Conservation (phyloP, 495 filamentous ascomycete species). For the Xylaria flabelliformis region DNA sequence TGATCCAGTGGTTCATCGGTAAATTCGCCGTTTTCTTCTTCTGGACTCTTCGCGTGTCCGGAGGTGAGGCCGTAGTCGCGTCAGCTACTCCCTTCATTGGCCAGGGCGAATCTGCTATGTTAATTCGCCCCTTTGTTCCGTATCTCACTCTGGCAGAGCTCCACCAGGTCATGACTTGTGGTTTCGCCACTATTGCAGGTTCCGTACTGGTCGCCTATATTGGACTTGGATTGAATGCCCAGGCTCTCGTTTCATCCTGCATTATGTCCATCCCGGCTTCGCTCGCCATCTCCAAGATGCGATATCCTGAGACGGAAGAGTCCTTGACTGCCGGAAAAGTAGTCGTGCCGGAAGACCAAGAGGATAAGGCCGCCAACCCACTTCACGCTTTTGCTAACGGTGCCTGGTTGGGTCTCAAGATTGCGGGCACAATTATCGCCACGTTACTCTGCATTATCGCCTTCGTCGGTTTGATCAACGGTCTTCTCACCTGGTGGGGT, state of each 20-base stretch:
- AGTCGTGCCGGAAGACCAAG: conserved; percentile 76
- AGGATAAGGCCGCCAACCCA: conserved; percentile 73
- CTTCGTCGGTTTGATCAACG: conserved; percentile 75
- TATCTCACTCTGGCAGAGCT: conserved; percentile 84
- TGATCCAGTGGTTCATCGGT: conserved; percentile 84
- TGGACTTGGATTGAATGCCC: conserved; percentile 76
- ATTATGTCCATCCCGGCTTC: conserved; percentile 94
- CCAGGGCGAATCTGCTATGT: conserved; percentile 90
- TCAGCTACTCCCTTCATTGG: conserved; percentile 95
- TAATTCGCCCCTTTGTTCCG: conserved; percentile 84
- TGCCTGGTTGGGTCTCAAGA: conserved; percentile 87
- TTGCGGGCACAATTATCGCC: conserved; percentile 82
- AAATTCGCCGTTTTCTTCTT: conserved; percentile 93
- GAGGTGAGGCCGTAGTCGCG: conserved; percentile 89
- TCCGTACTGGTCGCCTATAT: conserved; percentile 84
- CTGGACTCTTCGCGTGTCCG: conserved; percentile 88
- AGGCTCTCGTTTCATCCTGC: conserved; percentile 88
- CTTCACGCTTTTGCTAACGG: conserved; percentile 88
- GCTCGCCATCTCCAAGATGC: conserved; percentile 83
- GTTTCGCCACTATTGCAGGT: conserved; percentile 69
- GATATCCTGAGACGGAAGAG: conserved; percentile 86
- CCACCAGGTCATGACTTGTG: conserved; percentile 88
- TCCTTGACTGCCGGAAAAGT: conserved; percentile 80
- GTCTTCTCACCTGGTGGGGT: conserved; percentile 89
- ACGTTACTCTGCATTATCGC: conserved; percentile 86